Evolutionary conservation across 768 basidiomycete genomes (phyloP).

Genomic region (Pisolithus orientalis): DNA sequence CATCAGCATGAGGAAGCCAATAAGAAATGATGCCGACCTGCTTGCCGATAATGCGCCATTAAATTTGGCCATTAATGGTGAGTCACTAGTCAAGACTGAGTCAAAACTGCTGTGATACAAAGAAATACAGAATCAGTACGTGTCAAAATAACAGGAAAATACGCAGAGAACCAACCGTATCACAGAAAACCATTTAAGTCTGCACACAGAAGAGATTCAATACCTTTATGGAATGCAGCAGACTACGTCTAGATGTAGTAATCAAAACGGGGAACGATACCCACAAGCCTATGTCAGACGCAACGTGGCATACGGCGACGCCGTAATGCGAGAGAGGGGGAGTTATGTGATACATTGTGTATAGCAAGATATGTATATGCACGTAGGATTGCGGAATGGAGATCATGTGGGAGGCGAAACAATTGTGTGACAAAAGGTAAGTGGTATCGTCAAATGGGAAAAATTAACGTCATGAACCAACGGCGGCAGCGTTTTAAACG

Average conservation of each 20-base stretch:
- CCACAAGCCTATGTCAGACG: conserved; percentile 25
- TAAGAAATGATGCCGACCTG: too few relatives aligned
- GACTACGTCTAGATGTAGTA: conserved; percentile 21
- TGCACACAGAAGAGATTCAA: background rate
- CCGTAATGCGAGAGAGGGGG: conserved; percentile 8
- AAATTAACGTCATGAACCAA: conserved; percentile 22
- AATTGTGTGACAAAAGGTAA: conserved; percentile 7
- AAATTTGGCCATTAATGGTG: too few relatives aligned
- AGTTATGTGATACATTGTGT: conserved; percentile 23
- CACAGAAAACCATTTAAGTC: background rate
- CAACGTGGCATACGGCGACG: conserved; percentile 2
- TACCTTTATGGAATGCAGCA: background rate
- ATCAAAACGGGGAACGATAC: conserved; percentile 9
- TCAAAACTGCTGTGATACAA: background rate
- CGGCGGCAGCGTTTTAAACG: conserved; percentile 7
- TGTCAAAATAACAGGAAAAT: background rate
- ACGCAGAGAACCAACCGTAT: background rate
- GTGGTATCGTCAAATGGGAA: conserved; percentile 24
- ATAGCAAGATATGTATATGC: conserved; percentile 23
- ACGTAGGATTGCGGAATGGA: conserved; percentile 13
- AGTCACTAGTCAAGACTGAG: background rate
- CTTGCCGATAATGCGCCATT: too few relatives aligned
- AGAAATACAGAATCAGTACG: background rate
- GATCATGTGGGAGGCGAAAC: conserved; percentile 8
- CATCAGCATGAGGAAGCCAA: too few relatives aligned